phyloP scores from a whole-genome alignment of 371 early-diverging fungal species.

The Haplosporangium sp. region DNA sequence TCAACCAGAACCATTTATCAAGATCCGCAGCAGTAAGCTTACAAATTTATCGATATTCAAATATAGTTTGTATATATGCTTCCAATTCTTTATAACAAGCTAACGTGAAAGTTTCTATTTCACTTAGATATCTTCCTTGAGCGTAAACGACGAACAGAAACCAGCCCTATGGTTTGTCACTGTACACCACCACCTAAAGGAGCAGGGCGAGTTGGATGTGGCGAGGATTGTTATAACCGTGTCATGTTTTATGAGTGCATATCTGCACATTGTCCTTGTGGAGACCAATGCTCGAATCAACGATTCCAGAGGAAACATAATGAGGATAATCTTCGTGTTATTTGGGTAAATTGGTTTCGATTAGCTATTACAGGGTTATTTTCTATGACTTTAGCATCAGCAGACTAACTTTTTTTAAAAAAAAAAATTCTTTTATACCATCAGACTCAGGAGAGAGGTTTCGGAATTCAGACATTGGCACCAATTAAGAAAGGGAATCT shows the following conservation, averaged over 20 bases:
- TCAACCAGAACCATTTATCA: conserved; percentile 53
- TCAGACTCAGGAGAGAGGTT: conserved; percentile 68
- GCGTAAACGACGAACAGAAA: conserved; percentile 68
- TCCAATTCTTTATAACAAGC: not conserved
- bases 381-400: not conserved
- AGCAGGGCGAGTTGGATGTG: conserved; percentile 72
- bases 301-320: conserved; percentile 73
- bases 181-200: conserved; percentile 67
- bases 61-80: too few relatives aligned
- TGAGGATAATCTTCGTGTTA: conserved; percentile 71
- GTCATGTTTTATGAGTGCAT: conserved; percentile 86
- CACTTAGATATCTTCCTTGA: conserved; percentile 78
- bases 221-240: conserved; percentile 82
- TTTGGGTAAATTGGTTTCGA: conserved; percentile 61
- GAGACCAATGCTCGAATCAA: conserved; percentile 80
- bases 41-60: not conserved
- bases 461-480: conserved; percentile 78
- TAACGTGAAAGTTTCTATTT: not conserved
- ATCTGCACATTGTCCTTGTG: conserved; percentile 76
- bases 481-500: conserved; percentile 72
- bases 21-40: conserved; percentile 48
- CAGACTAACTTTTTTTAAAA: not conserved
- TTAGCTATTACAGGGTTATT: not conserved
- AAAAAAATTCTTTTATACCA: conserved; percentile 54
- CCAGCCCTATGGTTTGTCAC: conserved; percentile 66